These are phyloP conservation scores for Melanomma pulvis-pyrius DNA, from an alignment of 495 filamentous ascomycete species.

Conservation along the genomic window DNA sequence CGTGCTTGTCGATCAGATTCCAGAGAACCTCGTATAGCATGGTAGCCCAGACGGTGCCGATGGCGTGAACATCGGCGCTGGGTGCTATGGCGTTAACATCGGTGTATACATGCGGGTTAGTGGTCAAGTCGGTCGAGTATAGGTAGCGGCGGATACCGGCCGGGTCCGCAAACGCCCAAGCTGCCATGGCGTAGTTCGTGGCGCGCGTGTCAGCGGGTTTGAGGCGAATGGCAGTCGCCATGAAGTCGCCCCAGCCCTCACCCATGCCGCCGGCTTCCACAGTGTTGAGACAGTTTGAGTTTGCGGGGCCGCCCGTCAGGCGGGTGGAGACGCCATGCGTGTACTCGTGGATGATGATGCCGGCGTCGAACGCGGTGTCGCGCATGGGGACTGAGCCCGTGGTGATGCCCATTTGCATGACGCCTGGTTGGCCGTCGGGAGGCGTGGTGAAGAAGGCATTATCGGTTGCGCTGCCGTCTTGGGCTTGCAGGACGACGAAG, in stretches of 20 bases:
- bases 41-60: constrained; percentile 57
- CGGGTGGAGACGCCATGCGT: constrained; percentile 53
- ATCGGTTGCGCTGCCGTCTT: constrained; percentile 56
- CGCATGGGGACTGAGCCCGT: constrained; percentile 47
- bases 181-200: constrained; percentile 52
- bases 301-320: constrained; percentile 59
- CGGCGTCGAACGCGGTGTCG: constrained; percentile 53
- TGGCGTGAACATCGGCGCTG: constrained; percentile 48
- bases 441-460: constrained; percentile 59
- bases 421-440: constrained; percentile 52
- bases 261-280: constrained; percentile 57
- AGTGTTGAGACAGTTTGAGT: constrained; percentile 51
- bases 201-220: constrained; percentile 52
- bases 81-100: constrained; percentile 43
- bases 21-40: constrained; percentile 57
- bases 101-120: constrained; percentile 54
- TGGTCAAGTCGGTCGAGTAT: constrained; percentile 53
- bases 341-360: constrained; percentile 54
- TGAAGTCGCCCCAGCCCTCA: constrained; percentile 61
- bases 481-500: constrained; percentile 57
- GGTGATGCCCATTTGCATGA: constrained; percentile 58
- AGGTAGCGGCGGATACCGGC: constrained; percentile 53
- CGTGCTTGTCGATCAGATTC: constrained; percentile 58
- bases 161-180: constrained; percentile 49
- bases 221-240: constrained; percentile 55